phyloP scores from a whole-genome alignment of 208 protist genomes.

The Strigomonas galati region DNA sequence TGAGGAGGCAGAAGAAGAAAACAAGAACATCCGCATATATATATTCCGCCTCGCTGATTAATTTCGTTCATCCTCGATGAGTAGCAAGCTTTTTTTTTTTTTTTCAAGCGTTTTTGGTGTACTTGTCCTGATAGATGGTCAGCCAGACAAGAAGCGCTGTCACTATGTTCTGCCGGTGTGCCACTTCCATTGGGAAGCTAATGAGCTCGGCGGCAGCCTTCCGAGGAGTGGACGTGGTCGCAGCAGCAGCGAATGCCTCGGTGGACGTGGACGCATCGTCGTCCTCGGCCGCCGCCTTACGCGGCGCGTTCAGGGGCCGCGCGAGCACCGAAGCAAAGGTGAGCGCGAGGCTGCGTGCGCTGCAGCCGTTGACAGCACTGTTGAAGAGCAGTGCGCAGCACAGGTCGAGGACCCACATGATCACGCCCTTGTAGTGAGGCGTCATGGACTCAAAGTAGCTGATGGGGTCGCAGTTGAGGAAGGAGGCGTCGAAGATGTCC shows the following conservation, averaged over 20 bases:
- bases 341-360: conserved; percentile 54
- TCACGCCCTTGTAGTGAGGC: conserved; percentile 55
- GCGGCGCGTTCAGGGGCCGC: conserved; percentile 15
- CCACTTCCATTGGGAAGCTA: conserved; percentile 36
- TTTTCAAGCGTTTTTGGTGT: too few relatives aligned
- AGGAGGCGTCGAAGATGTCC: conserved; percentile 58
- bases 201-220: conserved; percentile 8
- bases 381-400: conserved; percentile 70
- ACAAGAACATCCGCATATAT: conserved; percentile 7
- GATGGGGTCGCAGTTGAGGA: conserved; percentile 61
- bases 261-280: conserved; percentile 12
- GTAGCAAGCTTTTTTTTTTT: too few relatives aligned
- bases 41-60: background rate
- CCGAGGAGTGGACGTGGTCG: background rate
- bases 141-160: conserved; percentile 73
- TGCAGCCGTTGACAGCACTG: conserved; percentile 56
- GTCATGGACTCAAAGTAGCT: conserved; percentile 73
- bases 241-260: conserved; percentile 10
- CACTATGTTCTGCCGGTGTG: conserved; percentile 44
- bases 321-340: conserved; percentile 74
- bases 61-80: too few relatives aligned
- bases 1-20: conserved; percentile 8
- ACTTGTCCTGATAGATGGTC: conserved; percentile 31
- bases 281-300: conserved; percentile 23
- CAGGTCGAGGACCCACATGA: conserved; percentile 72